Percentiles rank a stretch among this genome's conserved stretches.
Evolutionary conservation across 768 basidiomycete species (phyloP).

Genomic region (Pulveroboletus sp.): DNA sequence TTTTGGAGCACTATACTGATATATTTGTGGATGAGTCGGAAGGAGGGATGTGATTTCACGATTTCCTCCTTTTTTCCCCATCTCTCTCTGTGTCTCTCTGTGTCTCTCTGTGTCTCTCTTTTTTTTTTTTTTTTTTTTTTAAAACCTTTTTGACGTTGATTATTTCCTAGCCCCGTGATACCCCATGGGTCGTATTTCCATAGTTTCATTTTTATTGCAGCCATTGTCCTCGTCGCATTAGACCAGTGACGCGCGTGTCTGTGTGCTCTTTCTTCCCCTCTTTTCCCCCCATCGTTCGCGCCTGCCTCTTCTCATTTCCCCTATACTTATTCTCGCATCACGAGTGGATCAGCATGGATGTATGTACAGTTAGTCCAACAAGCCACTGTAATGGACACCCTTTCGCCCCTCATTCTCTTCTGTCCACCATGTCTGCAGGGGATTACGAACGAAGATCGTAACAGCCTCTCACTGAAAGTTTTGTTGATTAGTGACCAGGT

Average conservation of each 20-base stretch:
- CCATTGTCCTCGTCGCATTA: background rate
- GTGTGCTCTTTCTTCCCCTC: background rate
- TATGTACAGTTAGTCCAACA: conserved; percentile 17
- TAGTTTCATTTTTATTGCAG: conserved; percentile 13
- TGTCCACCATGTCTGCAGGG: background rate
- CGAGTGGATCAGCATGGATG: conserved; percentile 10
- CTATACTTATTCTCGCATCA: conserved; percentile 19
- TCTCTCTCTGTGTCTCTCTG: too few species aligned
- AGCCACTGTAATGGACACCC: conserved; percentile 4
- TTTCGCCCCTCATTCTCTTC: background rate
- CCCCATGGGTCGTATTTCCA: conserved; percentile 13
- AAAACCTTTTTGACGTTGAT: conserved; percentile 8
- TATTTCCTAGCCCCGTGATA: conserved; percentile 26
- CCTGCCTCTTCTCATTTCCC: background rate
- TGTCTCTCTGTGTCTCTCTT: too few species aligned
- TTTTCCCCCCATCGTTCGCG: background rate
- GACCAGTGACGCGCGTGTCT: conserved; percentile 1
- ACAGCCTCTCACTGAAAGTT: background rate
- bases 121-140: background rate
- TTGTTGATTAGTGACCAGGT: too few species aligned
- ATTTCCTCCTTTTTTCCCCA: background rate
- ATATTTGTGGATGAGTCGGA: conserved; percentile 93
- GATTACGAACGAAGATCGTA: background rate
- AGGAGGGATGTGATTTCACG: conserved; percentile 20
- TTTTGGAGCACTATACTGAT: conserved; percentile 89